phyloP scores from a whole-genome alignment of 192 early-diverging fungal genomes.

The Kappamyces sp. region DNA sequence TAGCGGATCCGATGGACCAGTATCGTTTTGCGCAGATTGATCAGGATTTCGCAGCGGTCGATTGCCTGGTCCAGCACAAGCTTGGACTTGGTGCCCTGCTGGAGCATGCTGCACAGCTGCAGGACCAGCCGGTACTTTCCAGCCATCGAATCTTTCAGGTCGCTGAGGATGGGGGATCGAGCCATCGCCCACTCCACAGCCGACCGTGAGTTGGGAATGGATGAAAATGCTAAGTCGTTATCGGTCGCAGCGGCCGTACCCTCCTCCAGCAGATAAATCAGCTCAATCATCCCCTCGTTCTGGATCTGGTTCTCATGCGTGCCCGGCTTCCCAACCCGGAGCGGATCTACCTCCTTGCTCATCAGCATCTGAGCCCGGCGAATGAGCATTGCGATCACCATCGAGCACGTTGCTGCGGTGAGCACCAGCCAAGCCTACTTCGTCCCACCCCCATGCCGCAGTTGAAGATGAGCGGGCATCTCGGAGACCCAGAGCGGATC shows the following conservation, averaged over 20 bases:
- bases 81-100: constrained; percentile 42
- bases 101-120: constrained; percentile 35
- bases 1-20: constrained; percentile 52
- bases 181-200: constrained; percentile 54
- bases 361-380: constrained; percentile 46
- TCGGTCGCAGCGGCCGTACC: constrained; percentile 13
- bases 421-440: constrained; percentile 26
- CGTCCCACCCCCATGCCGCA: constrained; percentile 62
- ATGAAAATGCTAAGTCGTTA: too few relatives aligned
- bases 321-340: constrained; percentile 8
- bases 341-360: constrained; percentile 29
- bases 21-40: constrained; percentile 55
- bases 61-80: constrained; percentile 46
- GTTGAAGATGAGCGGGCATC: constrained; percentile 52
- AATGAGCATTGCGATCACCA: constrained; percentile 50
- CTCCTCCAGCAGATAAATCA: constrained; percentile 52
- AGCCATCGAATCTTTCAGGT: constrained; percentile 45
- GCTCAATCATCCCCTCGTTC: constrained; percentile 43
- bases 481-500: constrained; percentile 27
- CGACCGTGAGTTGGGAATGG: constrained; percentile 35
- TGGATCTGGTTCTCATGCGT: constrained; percentile 26
- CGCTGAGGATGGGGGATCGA: constrained; percentile 43
- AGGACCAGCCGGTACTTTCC: constrained; percentile 51
- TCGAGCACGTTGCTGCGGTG: constrained; percentile 47
- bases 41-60: constrained; percentile 49